Base-by-base conservation (phyloP, 768 basidiomycete genomes). In the Ramaria sp. region DNA sequence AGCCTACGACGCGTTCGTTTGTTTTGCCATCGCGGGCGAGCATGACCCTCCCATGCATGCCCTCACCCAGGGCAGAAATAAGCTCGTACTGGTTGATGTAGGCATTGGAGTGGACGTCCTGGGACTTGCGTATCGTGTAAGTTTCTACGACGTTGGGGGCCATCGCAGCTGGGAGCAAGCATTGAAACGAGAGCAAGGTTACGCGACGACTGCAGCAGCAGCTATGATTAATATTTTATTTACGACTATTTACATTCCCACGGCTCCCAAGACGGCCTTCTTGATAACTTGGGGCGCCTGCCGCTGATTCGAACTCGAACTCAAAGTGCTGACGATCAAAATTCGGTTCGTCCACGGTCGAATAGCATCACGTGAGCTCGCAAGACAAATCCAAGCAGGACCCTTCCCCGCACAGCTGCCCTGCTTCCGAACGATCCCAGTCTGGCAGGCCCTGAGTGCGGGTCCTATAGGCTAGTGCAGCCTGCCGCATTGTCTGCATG, bases 21-120 rank as follows among this genome's bases (percentile, higher is more conserved):
- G 63, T 66, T 7, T 39, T 71, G 67, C 69, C 74, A 69, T 80
- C 79, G 66, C 65, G 77, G 34, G 88, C 90, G 4, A 87, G 74
- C 70, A 82, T 88, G 59, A 97, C 94, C 65, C 86, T 82, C 49
- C 94, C 94, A 65, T 96, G 93, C 66, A 91, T 88, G 12, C 94
- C 94, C 58, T 79, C 81, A 20, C 94, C 94, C 20, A 96, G 83
- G 64, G 80, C 79, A 55, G 78, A 75, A 53, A 83, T 75, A 57
- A 92, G 81, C 49, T 83, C 73, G 69, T 95, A 97, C 69, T 94
- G 88, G 73, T 97, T 97, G 62, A 96, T 50, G 46, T 38, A 47
- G 30, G 55, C 24, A 39, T 57, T 69, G 12, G 39, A 31, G 45
- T 58, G 48, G 45, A 39, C 33, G 58, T 60, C 59, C 17, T 58